phyloP scores from a whole-genome alignment of 2,329 filamentous ascomycete species.

The Paracamarosporium sp. region DNA sequence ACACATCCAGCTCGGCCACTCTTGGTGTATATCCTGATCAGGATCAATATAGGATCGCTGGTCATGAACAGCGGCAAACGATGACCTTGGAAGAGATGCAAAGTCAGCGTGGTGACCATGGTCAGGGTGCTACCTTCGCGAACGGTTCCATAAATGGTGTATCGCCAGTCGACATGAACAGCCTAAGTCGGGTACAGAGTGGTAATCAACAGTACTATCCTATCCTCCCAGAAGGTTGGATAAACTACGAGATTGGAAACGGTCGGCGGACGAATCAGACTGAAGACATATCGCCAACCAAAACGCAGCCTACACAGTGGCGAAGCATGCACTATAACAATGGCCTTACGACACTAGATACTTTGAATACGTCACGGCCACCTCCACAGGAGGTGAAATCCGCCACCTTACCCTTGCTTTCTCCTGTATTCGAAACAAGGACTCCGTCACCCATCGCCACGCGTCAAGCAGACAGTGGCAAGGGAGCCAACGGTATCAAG shows the following conservation, averaged over 20 bases:
- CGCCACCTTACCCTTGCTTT: conserved; percentile 60
- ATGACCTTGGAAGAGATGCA: conserved; percentile 41
- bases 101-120: conserved; percentile 31
- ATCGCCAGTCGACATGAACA: conserved; percentile 25
- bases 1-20: conserved; percentile 22
- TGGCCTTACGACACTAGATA: conserved; percentile 41
- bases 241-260: conserved; percentile 34
- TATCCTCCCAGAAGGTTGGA: conserved; percentile 33
- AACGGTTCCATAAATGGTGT: conserved; percentile 33
- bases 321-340: conserved; percentile 35
- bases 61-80: conserved; percentile 39
- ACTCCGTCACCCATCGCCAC: conserved; percentile 71
- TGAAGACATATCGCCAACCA: conserved; percentile 39
- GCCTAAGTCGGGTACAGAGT: conserved; percentile 27
- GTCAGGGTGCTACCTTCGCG: conserved; percentile 25
- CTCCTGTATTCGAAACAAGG: conserved; percentile 76
- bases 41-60: conserved; percentile 33
- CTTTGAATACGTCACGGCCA: conserved; percentile 53
- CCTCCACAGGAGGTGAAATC: conserved; percentile 46
- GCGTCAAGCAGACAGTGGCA: conserved; percentile 47
- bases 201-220: conserved; percentile 35
- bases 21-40: conserved; percentile 34
- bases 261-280: conserved; percentile 26
- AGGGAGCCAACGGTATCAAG: conserved; percentile 37
- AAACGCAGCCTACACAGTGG: conserved; percentile 38